Percentiles rank a stretch among this genome's conserved stretches.
Evolutionary conservation across 805 yeast species (phyloP).

Genomic region (Pichia californica): DNA sequence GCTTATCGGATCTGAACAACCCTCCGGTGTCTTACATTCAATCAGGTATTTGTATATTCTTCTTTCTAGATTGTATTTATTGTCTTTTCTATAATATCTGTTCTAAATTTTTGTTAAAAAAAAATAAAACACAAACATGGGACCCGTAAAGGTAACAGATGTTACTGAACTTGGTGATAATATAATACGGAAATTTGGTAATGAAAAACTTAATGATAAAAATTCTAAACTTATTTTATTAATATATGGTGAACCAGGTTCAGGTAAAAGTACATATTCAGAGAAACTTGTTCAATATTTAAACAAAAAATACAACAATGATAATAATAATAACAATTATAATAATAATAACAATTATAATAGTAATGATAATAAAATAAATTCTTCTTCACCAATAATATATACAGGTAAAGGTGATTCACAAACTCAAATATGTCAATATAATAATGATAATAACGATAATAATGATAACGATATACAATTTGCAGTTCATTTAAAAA

Average conservation of each 20-base stretch:
- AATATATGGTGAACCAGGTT: constrained; percentile 76
- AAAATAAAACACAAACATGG: too few relatives aligned
- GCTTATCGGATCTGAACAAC: too few relatives aligned
- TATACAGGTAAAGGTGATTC: constrained; percentile 1
- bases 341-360: background rate
- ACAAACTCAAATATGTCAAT: constrained; percentile 6
- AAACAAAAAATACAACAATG: constrained; percentile 18
- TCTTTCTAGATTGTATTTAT: too few relatives aligned
- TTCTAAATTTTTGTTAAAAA: too few relatives aligned
- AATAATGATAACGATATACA: constrained; percentile 3
- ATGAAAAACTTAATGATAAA: background rate
- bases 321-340: background rate
- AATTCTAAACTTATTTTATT: constrained; percentile 42
- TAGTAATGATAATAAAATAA: background rate
- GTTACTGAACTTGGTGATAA: background rate
- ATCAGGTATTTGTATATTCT: too few relatives aligned
- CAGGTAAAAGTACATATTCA: constrained; percentile 75
- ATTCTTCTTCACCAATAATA: background rate
- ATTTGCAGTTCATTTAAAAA: constrained; percentile 47
- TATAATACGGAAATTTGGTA: background rate
- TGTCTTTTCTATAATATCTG: too few relatives aligned
- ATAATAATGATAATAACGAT: background rate
- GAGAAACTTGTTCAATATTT: constrained; percentile 35
- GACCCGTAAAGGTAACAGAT: too few relatives aligned
- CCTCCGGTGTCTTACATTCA: too few relatives aligned